Percentiles rank a stretch among this genome's conserved stretches.
These are phyloP conservation scores for Echinosophora koreensis DNA, from an alignment of 306 rosid genomes.

Conservation along the genomic window DNA sequence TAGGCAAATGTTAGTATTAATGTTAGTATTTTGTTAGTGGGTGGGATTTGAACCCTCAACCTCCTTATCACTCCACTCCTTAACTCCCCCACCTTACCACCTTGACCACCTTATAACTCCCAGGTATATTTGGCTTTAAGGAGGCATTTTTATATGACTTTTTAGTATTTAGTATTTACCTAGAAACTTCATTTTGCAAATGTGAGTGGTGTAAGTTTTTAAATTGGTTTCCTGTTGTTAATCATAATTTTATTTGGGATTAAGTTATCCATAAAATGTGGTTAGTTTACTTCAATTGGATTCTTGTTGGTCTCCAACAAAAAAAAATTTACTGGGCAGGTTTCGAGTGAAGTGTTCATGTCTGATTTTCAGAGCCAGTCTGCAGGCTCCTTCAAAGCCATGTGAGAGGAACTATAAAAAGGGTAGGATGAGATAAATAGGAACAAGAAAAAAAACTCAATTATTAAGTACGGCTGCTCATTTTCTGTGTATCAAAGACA, in stretches of 20 bases:
- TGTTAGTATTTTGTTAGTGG: no score
- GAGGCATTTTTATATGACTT: background rate
- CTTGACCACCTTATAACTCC: no score
- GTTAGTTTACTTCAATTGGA: background rate
- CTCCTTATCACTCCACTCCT: no score
- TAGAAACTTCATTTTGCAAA: background rate
- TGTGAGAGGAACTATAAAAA: background rate
- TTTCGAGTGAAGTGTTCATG: slow-evolving; percentile 1
- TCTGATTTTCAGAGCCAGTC: background rate
- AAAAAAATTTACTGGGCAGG: background rate
- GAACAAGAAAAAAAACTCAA: background rate
- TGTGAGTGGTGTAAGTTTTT: background rate
- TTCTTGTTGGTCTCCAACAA: background rate
- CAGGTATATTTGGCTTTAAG: no score
- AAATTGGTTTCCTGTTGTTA: background rate
- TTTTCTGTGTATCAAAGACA: background rate
- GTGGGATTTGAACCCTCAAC: no score
- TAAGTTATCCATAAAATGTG: background rate
- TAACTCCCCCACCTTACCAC: no score
- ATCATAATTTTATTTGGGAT: background rate
- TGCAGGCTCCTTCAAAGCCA: background rate
- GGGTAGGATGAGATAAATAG: background rate
- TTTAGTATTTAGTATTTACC: background rate
- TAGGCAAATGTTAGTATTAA: no score
- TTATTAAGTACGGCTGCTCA: background rate